Evolutionary conservation across 1,139 yeast species (phyloP), one percentile per base, ranked within the genome.

Genomic region (Geotrichum restrictum): DNA sequence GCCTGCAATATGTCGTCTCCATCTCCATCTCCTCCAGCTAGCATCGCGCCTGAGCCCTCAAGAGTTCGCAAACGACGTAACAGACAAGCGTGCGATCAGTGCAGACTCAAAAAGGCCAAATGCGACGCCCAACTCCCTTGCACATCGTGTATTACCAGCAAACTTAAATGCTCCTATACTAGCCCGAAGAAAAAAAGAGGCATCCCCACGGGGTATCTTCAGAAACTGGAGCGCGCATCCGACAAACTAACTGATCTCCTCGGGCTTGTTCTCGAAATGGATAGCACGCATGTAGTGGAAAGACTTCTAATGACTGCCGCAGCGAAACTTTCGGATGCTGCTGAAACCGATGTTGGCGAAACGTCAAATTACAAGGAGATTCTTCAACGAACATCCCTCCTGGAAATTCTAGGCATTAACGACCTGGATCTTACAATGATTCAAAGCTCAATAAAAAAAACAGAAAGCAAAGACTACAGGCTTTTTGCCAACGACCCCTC

Each of bases 71-170:
- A 24, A 43, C 21, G 39, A 8, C 31, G 52, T 10, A 49, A 45
- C 8, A 49, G 45, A 21, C 55, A 50, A 16, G 50, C 55, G 7
- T 51, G 55, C 36, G 55, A 51, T n/a, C 40, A 45, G 16, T 51
- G 55, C 21, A 36, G 55, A 19, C 13, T 44, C 11, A 49, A 50
- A 27, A 51, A 51, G 32, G 53, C 54, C 29, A 45, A 47, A 29
- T 51, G 55, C 29, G 51, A 51, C 54, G 54, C 41, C 5, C 19
- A 43, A 11, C 29, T 29, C 14, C 55, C 55, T 2, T 51, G 55
- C 45, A 44, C 24, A 13, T 39, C 32, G 13, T 51, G 55, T 40
- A n/a, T 22, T 8, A 18, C 24, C 16, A 43, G 21, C 33, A 32
- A 38, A 6, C 22, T 43, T 6, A 27, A 24, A 8, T 51, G 55